A percentile compares a stretch with the other conserved stretches of the same genome.
These are phyloP conservation scores for Periglandula ipomoeae DNA, from an alignment of 2,329 filamentous ascomycete genomes.

Conservation along the genomic window DNA sequence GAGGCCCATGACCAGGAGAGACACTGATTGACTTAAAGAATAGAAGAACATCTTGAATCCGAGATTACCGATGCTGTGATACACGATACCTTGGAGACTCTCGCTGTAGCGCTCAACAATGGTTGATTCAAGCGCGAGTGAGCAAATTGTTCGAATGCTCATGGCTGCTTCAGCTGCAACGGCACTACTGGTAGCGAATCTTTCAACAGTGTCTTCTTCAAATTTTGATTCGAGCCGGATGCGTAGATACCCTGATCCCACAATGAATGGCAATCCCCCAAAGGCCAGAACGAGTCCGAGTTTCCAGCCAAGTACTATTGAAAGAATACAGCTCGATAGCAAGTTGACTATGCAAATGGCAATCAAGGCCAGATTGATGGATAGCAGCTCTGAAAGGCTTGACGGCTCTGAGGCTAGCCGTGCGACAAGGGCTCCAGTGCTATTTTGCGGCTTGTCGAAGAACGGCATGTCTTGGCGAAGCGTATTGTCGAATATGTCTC, in stretches of 20 bases:
- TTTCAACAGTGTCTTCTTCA: constrained; percentile 31
- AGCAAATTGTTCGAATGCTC: constrained; percentile 40
- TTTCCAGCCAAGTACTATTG: constrained; percentile 39
- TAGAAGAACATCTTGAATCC: constrained; percentile 32
- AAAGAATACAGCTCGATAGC: constrained; percentile 34
- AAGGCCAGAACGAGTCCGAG: constrained; percentile 38
- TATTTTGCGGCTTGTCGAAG: constrained; percentile 29
- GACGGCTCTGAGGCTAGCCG: constrained; percentile 30
- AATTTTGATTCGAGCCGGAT: constrained; percentile 40
- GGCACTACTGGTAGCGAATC: constrained; percentile 37
- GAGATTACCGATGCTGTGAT: constrained; percentile 19
- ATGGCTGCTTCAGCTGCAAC: constrained; percentile 40
- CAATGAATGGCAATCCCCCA: constrained; percentile 35
- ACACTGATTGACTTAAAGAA: constrained; percentile 30
- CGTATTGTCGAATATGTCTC: constrained; percentile 37
- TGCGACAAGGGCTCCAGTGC: constrained; percentile 29
- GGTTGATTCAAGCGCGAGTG: constrained; percentile 35
- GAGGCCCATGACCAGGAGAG: constrained; percentile 28
- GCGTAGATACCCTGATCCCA: constrained; percentile 35
- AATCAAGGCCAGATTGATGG: constrained; percentile 38
- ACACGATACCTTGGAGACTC: constrained; percentile 22
- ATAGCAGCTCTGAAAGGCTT: constrained; percentile 40
- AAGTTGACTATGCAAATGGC: constrained; percentile 37
- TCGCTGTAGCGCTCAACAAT: constrained; percentile 27
- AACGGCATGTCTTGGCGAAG: constrained; percentile 45